Base-by-base conservation (phyloP, 129 eudicot genomes). In the Flaveria trinervia region DNA sequence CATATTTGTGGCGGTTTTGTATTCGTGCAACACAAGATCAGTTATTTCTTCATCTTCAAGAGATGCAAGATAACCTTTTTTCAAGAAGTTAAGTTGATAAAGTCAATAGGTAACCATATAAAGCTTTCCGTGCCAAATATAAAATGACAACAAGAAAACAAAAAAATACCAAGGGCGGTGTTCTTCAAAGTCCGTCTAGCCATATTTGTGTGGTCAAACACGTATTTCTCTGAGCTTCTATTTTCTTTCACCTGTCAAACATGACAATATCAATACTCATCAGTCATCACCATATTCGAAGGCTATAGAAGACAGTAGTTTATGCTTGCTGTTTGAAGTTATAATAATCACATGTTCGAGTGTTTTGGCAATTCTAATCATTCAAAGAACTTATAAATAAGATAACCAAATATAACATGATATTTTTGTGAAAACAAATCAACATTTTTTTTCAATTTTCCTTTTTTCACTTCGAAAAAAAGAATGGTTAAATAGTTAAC, bases 161-260 rank as follows among this genome's bases (percentile, higher is more conserved):
- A 60, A 39, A 60, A 39, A 56, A 48, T 43, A 94, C 99, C 94
- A 16, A 94, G 96, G 44, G 99, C 87, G 4, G 79, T 76, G 83
- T 91, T 91, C 83, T 94, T 94, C 2, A 94, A 87, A 43, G 97
- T 90, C 64, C 99, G 97, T 83, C 99, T 86, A 23, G 99, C 96
- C 97, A 91, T 84, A 70, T 86, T 89, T 64, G 70, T 33, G 65
- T 93, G 96, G 70, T 93, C 65, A 73, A 89, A 93, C 75, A 65
- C 87, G 3, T 91, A 91, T 65, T 76, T 20, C 48, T 74, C 96
- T 0, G 96, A 82, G 85, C 96, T 89, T 74, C 84, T 74, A 74
- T 91, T 93, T 77, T 77, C 85, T 77, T 89, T 84, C 50, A 91
- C 97, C 98, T 93, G 86, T 73, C n/a, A 46, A 43, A 15, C 44